Conservation (phyloP, 2,329 filamentous ascomycete species). For the Torrubiellomyces zombiae region DNA sequence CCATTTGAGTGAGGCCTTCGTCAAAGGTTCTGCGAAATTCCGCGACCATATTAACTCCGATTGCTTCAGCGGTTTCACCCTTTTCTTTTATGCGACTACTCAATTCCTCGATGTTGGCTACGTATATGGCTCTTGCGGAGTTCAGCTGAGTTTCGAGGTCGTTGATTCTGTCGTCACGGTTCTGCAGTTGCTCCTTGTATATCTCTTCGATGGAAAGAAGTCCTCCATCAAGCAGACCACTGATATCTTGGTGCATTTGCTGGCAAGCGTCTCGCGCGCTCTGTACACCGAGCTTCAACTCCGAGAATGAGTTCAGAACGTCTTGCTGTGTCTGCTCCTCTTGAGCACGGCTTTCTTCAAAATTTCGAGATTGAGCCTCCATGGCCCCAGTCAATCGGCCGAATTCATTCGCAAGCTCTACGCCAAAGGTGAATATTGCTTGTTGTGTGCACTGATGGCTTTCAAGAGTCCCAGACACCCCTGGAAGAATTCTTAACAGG, state of each 20-base stretch:
- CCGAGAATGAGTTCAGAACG: background rate
- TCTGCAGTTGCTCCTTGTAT: slow-evolving; percentile 6
- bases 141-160: slow-evolving; percentile 10
- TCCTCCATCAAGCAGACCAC: slow-evolving; percentile 3
- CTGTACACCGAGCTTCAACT: slow-evolving; percentile 1
- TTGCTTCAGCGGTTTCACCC: too few species aligned
- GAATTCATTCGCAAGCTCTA: background rate
- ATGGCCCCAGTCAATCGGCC: background rate
- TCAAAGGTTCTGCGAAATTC: slow-evolving; percentile 9
- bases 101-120: too few species aligned
- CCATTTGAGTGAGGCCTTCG: slow-evolving; percentile 8
- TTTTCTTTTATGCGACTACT: too few species aligned
- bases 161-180: slow-evolving; percentile 7
- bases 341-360: background rate
- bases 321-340: background rate
- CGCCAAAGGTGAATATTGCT: background rate
- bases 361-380: background rate
- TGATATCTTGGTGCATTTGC: slow-evolving; percentile 6
- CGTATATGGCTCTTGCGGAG: too few species aligned
- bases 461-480: too few species aligned
- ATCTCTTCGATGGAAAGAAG: slow-evolving; percentile 1
- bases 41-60: slow-evolving; percentile 4
- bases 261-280: slow-evolving; percentile 5
- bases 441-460: slow-evolving; percentile 1
- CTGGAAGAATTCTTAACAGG: too few species aligned